Percentiles rank a stretch among this genome's conserved stretches.
These are phyloP conservation scores for Mucor irregularis DNA, from an alignment of 371 early-diverging fungal genomes.

Conservation along the genomic window DNA sequence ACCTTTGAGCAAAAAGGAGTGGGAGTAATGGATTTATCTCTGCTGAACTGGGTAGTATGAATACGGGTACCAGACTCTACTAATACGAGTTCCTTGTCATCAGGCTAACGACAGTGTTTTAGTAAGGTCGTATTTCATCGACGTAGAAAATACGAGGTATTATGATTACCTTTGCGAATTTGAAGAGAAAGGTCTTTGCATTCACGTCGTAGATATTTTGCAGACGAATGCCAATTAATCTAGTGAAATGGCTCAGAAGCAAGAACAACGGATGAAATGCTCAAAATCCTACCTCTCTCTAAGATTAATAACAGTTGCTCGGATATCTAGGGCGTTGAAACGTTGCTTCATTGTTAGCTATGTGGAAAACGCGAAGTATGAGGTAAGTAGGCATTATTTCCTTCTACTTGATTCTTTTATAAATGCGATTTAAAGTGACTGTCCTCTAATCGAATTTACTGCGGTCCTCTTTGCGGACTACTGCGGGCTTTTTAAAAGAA, in stretches of 20 bases:
- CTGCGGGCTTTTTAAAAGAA: no score
- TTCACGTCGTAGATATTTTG: constrained; percentile 96
- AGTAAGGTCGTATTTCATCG: no score
- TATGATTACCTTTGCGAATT: constrained; percentile 77
- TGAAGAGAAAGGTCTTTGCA: constrained; percentile 87
- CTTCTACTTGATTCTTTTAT: background rate
- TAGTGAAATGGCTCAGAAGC: constrained; percentile 11
- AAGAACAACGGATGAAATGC: background rate
- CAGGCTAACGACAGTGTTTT: no score
- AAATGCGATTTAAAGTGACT: background rate
- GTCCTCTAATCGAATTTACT: no score
- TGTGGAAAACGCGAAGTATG: background rate
- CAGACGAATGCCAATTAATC: constrained; percentile 82
- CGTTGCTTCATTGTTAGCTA: constrained; percentile 64
- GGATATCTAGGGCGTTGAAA: constrained; percentile 87
- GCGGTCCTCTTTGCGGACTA: no score
- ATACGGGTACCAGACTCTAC: constrained; percentile 93
- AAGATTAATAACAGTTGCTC: constrained; percentile 78
- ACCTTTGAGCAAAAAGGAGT: constrained; percentile 87
- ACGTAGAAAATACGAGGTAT: no score
- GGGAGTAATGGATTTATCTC: constrained; percentile 88
- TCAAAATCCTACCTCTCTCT: constrained; percentile 61
- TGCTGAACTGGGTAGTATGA: constrained; percentile 87
- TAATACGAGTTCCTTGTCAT: constrained; percentile 85
- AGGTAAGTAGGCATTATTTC: background rate